These are phyloP conservation scores for Pleurotus giganteus DNA, from an alignment of 768 basidiomycete genomes.

Conservation along the genomic window DNA sequence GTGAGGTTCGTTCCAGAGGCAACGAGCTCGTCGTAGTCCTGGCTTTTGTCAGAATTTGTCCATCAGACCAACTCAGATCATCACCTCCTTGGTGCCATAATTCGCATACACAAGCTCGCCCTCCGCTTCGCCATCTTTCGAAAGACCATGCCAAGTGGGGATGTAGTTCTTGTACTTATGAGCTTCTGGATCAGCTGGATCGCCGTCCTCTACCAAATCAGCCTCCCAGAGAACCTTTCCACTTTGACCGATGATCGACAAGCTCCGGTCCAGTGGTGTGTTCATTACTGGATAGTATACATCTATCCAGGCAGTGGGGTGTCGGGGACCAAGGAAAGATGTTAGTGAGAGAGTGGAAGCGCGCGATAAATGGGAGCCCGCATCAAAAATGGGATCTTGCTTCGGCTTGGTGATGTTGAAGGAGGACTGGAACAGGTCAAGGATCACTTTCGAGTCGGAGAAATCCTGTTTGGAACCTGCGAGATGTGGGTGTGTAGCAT, in stretches of 20 bases:
- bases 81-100: conserved; percentile 66
- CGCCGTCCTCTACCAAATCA: conserved; percentile 69
- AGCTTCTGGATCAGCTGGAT: conserved; percentile 70
- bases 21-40: conserved; percentile 55
- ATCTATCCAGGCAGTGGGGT: conserved; percentile 78
- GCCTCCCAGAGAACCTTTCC: conserved; percentile 64
- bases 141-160: conserved; percentile 86
- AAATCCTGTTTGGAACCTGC: conserved; percentile 65
- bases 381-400: conserved; percentile 60
- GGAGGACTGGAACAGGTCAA: conserved; percentile 65
- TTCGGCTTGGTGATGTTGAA: conserved; percentile 47
- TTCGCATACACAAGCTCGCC: conserved; percentile 76
- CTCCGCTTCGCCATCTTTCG: conserved; percentile 69
- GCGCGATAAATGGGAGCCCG: conserved; percentile 67
- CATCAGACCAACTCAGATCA: background rate
- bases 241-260: conserved; percentile 62
- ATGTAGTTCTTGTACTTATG: conserved; percentile 63
- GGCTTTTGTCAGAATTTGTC: background rate
- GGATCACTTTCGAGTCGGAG: conserved; percentile 62
- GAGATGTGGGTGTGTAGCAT: conserved; percentile 69
- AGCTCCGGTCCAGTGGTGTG: conserved; percentile 63
- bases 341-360: conserved; percentile 61
- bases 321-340: conserved; percentile 34
- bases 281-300: conserved; percentile 89
- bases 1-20: conserved; percentile 66